Evolutionary conservation across 371 early-diverging fungal genomes (phyloP).

Genomic region (Apophysomyces ossiformis): DNA sequence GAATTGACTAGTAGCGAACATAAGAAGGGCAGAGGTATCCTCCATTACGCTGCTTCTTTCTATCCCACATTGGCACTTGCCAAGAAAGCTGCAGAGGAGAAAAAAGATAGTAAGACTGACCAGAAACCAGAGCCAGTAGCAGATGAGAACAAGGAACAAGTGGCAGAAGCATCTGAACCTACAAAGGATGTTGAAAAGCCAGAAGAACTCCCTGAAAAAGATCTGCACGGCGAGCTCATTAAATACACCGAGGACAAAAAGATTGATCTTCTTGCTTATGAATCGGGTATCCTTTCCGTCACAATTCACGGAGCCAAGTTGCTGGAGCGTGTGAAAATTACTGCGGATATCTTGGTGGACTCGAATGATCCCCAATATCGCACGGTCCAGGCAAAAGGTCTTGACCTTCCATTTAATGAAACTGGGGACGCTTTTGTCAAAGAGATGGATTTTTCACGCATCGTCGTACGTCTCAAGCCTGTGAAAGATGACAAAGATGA

Average conservation of each 20-base stretch:
- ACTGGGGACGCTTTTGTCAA: slow-evolving; percentile 53
- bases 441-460: slow-evolving; percentile 53
- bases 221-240: slow-evolving; percentile 50
- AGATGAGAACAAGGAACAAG: slow-evolving; percentile 22
- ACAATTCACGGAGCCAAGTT: slow-evolving; percentile 40
- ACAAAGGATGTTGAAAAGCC: slow-evolving; percentile 16
- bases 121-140: neutral
- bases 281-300: slow-evolving; percentile 52
- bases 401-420: slow-evolving; percentile 41
- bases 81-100: slow-evolving; percentile 27
- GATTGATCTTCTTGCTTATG: slow-evolving; percentile 43
- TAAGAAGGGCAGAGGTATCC: slow-evolving; percentile 64
- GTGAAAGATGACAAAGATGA: slow-evolving; percentile 49
- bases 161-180: slow-evolving; percentile 26
- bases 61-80: slow-evolving; percentile 70
- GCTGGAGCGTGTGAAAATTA: slow-evolving; percentile 24
- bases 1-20: slow-evolving; percentile 65
- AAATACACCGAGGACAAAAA: slow-evolving; percentile 41
- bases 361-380: slow-evolving; percentile 49
- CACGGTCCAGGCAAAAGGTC: slow-evolving; percentile 45
- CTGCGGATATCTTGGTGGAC: slow-evolving; percentile 46
- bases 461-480: slow-evolving; percentile 39
- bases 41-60: slow-evolving; percentile 73
- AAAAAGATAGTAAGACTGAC: slow-evolving; percentile 19
- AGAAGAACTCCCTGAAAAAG: slow-evolving; percentile 43